Evolutionary conservation across 345 rosid species (phyloP).

Genomic region (Trapa incisa): DNA sequence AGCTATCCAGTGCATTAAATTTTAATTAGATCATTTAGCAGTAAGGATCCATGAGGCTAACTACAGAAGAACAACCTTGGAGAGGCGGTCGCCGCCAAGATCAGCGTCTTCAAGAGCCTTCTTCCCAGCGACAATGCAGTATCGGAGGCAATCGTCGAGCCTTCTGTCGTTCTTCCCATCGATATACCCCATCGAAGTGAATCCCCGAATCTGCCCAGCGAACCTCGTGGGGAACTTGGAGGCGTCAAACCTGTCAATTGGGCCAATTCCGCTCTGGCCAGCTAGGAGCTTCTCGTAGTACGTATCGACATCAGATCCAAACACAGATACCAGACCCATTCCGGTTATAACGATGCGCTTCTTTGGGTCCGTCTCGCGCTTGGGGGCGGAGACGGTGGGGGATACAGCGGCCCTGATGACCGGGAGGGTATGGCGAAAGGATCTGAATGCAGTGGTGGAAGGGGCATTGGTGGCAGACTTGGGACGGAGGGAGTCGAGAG

Average conservation of each 20-base stretch:
- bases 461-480: conserved; percentile 17
- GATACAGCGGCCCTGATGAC: conserved; percentile 34
- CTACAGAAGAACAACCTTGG: conserved; percentile 31
- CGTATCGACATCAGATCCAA: conserved; percentile 76
- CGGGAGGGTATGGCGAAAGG: conserved; percentile 21
- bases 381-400: conserved; percentile 55
- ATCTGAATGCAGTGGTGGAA: conserved; percentile 20
- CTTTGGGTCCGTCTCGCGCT: conserved; percentile 92
- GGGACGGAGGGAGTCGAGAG: conserved; percentile 32
- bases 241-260: conserved; percentile 87
- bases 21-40: background rate
- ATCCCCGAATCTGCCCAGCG: conserved; percentile 97
- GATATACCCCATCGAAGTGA: conserved; percentile 62
- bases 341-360: conserved; percentile 94
- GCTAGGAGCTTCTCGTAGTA: conserved; percentile 74
- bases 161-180: conserved; percentile 94
- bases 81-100: conserved; percentile 64
- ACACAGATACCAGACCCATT: conserved; percentile 89
- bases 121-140: conserved; percentile 95
- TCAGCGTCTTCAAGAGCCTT: conserved; percentile 87
- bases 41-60: background rate
- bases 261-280: conserved; percentile 85
- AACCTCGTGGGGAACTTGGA: conserved; percentile 92
- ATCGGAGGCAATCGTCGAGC: conserved; percentile 91
- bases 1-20: background rate